phyloP scores from a whole-genome alignment of 352 stramenopile genomes.

The Phytophthora lateralis region DNA sequence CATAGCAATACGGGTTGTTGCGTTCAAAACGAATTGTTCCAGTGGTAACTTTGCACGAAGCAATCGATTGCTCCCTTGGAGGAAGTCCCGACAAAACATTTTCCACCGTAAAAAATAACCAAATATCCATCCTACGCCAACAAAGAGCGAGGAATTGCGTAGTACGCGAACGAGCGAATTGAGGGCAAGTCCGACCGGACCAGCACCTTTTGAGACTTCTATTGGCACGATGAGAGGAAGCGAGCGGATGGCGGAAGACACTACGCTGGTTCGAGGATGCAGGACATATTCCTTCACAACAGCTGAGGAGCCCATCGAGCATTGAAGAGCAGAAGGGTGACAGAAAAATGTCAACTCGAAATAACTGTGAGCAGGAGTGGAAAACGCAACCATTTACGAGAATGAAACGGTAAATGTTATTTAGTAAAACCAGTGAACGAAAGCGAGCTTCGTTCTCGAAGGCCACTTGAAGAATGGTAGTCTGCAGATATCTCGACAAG shows the following conservation, averaged over 20 bases:
- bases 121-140: conserved; percentile 9
- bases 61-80: conserved; percentile 3
- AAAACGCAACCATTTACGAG: neutral
- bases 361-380: neutral
- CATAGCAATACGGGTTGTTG: neutral
- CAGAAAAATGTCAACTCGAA: neutral
- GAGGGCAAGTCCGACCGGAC: neutral
- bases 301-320: neutral
- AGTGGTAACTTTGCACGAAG: conserved; percentile 9
- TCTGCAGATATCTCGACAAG: neutral
- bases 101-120: conserved; percentile 11
- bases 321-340: neutral
- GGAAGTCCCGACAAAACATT: conserved; percentile 9
- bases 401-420: neutral
- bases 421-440: neutral
- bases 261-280: neutral
- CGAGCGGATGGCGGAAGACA: conserved; percentile 1
- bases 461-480: too few species aligned
- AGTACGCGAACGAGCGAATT: conserved; percentile 5
- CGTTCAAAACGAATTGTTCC: conserved; percentile 4
- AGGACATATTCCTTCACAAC: neutral
- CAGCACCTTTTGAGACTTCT: neutral
- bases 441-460: too few species aligned
- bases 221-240: neutral
- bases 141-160: conserved; percentile 7